Evolutionary conservation across 176 grass and related monocot species (phyloP).

Genomic region (Oropetium thomaeum): DNA sequence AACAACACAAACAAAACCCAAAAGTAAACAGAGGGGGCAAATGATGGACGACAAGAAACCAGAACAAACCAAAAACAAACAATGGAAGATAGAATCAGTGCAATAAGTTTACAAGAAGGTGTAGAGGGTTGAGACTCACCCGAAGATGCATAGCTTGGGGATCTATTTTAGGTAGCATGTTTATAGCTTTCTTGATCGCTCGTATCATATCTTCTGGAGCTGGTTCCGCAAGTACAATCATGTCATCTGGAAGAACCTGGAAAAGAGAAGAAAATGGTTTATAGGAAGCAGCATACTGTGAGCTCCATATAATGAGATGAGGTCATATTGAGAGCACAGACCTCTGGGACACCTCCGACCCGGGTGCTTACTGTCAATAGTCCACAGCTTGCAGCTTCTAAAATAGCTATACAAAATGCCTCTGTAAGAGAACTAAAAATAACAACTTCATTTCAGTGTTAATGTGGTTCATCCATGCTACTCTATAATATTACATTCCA

Average conservation of each 20-base stretch:
- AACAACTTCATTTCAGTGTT: conserved; percentile 9
- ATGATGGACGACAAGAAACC: too few relatives aligned
- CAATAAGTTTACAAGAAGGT: background rate
- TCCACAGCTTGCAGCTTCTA: conserved; percentile 97
- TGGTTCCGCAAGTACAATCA: conserved; percentile 92
- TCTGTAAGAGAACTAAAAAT: conserved; percentile 90
- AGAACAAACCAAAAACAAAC: too few relatives aligned
- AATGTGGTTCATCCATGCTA: background rate
- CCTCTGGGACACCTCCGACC: conserved; percentile 95
- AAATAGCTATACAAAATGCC: conserved; percentile 98
- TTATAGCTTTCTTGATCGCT: conserved; percentile 80
- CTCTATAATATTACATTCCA: conserved; percentile 8
- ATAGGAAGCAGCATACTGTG: conserved; percentile 9
- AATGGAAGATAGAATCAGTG: background rate
- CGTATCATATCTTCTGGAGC: conserved; percentile 78
- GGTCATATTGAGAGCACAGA: conserved; percentile 9
- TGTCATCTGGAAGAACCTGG: conserved; percentile 96
- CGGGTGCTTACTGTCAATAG: conserved; percentile 93
- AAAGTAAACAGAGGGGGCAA: too few relatives aligned
- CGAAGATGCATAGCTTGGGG: conserved; percentile 78
- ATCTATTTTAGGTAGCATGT: conserved; percentile 78
- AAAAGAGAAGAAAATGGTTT: conserved; percentile 10
- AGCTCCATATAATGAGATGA: background rate
- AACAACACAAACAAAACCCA: too few relatives aligned
- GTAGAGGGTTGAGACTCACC: conserved; percentile 39